Conservation (phyloP, 2,329 filamentous ascomycete species). For the Microascus cirrosus region DNA sequence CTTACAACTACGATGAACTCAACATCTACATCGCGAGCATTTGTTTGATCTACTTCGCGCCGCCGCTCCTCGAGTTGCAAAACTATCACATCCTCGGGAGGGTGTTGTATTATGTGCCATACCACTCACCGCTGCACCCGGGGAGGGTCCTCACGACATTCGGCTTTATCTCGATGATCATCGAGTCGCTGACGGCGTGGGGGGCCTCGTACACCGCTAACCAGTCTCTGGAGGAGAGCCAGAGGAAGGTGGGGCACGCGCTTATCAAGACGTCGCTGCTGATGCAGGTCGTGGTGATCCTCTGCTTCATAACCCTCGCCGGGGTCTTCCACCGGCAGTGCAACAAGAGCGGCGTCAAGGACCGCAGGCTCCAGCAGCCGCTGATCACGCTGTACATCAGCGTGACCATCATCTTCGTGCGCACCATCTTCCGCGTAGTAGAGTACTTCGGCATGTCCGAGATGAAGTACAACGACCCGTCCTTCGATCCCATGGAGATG, state of each 20-base stretch:
- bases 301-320: conserved; percentile 35
- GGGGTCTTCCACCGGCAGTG: conserved; percentile 35
- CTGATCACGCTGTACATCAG: conserved; percentile 40
- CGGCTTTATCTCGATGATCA: conserved; percentile 30
- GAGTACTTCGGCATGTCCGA: conserved; percentile 44
- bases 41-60: conserved; percentile 21
- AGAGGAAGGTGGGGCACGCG: conserved; percentile 28
- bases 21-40: conserved; percentile 20
- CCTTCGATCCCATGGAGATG: conserved; percentile 22
- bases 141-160: conserved; percentile 33
- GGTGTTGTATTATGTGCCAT: conserved; percentile 48
- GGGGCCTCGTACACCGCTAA: conserved; percentile 37
- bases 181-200: conserved; percentile 31
- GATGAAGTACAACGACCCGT: conserved; percentile 23
- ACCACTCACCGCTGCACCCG: conserved; percentile 40
- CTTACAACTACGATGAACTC: conserved; percentile 19
- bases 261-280: conserved; percentile 39
- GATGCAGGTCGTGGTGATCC: conserved; percentile 42
- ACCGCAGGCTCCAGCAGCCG: conserved; percentile 18
- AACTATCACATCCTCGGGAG: conserved; percentile 52
- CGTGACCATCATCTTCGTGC: conserved; percentile 33
- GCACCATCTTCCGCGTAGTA: conserved; percentile 47
- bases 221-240: conserved; percentile 21
- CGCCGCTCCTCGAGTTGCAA: conserved; percentile 45
- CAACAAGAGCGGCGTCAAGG: conserved; percentile 19